These are phyloP conservation scores for Cytospora paraplurivora DNA, from an alignment of 2,329 filamentous ascomycete species.

Conservation along the genomic window DNA sequence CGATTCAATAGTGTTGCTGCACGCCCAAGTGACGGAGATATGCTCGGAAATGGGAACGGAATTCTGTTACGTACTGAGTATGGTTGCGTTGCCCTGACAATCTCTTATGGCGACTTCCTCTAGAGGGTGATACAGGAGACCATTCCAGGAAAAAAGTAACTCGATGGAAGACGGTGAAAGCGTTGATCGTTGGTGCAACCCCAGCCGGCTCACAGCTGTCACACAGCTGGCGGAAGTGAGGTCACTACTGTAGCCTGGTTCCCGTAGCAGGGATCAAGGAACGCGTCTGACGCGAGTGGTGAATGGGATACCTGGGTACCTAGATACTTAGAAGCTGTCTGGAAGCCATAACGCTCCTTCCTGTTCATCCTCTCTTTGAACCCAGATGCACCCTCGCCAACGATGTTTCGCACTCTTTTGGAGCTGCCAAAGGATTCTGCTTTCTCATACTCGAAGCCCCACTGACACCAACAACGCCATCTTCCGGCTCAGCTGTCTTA, in stretches of 20 bases:
- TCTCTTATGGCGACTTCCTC: too few species aligned
- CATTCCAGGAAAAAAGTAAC: too few species aligned
- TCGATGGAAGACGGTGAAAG: too few species aligned
- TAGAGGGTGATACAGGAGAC: too few species aligned
- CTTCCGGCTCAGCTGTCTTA: neutral
- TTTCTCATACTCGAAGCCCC: neutral
- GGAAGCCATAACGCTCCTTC: neutral
- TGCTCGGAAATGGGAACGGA: neutral
- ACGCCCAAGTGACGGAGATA: neutral
- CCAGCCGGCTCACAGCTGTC: too few species aligned
- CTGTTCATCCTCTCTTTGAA: neutral
- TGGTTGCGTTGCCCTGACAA: neutral
- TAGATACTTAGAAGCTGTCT: too few species aligned
- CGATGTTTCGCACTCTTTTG: neutral
- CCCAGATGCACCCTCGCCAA: conserved; percentile 2
- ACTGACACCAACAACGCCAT: neutral
- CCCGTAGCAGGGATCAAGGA: neutral
- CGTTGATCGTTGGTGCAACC: too few species aligned
- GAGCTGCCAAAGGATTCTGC: neutral
- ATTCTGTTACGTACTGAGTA: too few species aligned
- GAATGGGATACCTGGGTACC: neutral
- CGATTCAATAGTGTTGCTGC: neutral
- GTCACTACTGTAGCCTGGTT: too few species aligned
- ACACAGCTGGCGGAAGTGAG: too few species aligned
- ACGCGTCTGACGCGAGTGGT: conserved; percentile 6